Evolutionary conservation across 768 basidiomycete genomes (phyloP).

Genomic region (Mycena maculata): DNA sequence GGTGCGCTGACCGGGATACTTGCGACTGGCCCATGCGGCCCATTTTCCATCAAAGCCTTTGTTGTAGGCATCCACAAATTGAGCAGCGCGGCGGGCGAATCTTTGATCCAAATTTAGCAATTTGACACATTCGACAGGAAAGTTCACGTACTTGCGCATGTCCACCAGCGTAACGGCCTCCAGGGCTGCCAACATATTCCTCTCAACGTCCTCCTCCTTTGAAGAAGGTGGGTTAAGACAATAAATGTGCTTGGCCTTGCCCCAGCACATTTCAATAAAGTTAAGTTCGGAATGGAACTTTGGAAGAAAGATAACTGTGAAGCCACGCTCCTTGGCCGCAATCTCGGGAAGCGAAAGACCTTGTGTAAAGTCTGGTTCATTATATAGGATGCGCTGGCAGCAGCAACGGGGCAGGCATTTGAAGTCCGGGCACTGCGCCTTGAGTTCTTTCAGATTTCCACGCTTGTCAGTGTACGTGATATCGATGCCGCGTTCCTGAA

Average conservation of each 20-base stretch:
- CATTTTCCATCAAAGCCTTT: constrained; percentile 1
- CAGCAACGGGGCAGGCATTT: too few species aligned
- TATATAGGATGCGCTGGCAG: too few species aligned
- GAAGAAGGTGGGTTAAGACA: constrained; percentile 30
- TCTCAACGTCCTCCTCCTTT: constrained; percentile 31
- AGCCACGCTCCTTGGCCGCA: too few species aligned
- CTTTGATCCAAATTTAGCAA: not conserved
- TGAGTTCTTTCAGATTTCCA: too few species aligned
- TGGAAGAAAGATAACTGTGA: not conserved
- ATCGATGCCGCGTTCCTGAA: too few species aligned
- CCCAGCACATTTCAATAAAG: constrained; percentile 48
- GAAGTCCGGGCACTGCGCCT: too few species aligned
- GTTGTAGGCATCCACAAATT: not conserved
- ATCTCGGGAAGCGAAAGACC: too few species aligned
- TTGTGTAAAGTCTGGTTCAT: too few species aligned
- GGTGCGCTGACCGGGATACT: not conserved
- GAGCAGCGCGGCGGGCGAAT: not conserved
- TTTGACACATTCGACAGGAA: not conserved
- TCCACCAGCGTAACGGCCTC: constrained; percentile 15
- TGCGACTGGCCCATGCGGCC: not conserved
- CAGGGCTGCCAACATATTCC: not conserved
- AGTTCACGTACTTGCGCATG: not conserved
- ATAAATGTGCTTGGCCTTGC: constrained; percentile 41
- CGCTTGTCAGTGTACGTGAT: too few species aligned
- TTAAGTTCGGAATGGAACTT: constrained; percentile 35